Conservation (phyloP, 352 stramenopile species). For the Phytophthora lateralis region DNA sequence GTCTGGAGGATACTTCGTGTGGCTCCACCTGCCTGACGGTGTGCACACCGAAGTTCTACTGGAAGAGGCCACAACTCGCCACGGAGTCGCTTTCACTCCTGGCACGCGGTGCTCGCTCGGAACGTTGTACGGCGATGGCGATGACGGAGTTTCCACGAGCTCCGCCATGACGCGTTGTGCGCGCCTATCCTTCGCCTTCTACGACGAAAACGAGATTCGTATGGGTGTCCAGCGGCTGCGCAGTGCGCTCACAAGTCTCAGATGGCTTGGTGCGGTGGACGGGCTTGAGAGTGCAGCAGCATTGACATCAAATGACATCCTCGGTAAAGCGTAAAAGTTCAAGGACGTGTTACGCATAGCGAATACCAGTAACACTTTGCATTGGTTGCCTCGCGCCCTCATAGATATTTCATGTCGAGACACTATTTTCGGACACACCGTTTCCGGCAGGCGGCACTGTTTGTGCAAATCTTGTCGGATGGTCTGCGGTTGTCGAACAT, state of each 20-base stretch:
- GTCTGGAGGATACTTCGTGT: constrained; percentile 86
- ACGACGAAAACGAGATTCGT: constrained; percentile 73
- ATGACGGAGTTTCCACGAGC: constrained; percentile 24
- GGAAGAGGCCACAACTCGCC: constrained; percentile 40
- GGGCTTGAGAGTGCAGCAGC: neutral
- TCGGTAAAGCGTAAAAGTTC: constrained; percentile 20
- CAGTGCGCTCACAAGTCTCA: constrained; percentile 36
- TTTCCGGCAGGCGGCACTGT: constrained; percentile 15
- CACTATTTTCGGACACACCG: neutral
- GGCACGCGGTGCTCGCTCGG: constrained; percentile 66
- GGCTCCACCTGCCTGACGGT: constrained; percentile 60
- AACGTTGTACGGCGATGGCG: constrained; percentile 18
- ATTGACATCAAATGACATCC: constrained; percentile 24
- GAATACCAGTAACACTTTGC: neutral
- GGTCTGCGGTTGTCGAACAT: constrained; percentile 13
- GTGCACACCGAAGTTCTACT: constrained; percentile 61
- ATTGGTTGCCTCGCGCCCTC: neutral
- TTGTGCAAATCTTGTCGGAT: constrained; percentile 30
- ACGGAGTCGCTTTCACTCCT: constrained; percentile 82
- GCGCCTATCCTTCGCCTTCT: constrained; percentile 86
- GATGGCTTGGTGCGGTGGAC: constrained; percentile 15
- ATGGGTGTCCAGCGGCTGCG: constrained; percentile 63
- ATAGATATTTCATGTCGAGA: neutral
- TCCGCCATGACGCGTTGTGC: constrained; percentile 47
- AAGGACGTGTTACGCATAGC: constrained; percentile 18